These are phyloP conservation scores for Boletus sp. DNA, from an alignment of 768 basidiomycete genomes.

Conservation along the genomic window DNA sequence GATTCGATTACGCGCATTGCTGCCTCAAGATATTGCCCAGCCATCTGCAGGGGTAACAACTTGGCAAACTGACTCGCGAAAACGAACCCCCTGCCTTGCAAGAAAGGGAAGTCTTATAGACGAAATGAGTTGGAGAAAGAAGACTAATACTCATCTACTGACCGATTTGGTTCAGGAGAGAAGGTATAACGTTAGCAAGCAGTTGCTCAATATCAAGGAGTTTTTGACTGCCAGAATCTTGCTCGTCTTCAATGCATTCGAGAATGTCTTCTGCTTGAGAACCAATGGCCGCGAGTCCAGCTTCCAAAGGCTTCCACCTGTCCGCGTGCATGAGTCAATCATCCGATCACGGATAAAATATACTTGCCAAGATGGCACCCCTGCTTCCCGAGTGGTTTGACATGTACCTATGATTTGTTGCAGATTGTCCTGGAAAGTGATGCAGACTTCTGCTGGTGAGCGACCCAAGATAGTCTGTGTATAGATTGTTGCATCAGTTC, in stretches of 20 bases:
- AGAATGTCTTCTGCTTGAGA: slow-evolving; percentile 75
- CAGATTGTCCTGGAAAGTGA: slow-evolving; percentile 52
- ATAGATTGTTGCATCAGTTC: slow-evolving; percentile 3
- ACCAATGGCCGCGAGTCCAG: slow-evolving; percentile 76
- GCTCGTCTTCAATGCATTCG: slow-evolving; percentile 76
- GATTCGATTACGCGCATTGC: slow-evolving; percentile 85
- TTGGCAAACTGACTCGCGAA: slow-evolving; percentile 89
- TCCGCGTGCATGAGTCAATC: slow-evolving; percentile 4
- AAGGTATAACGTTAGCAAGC: slow-evolving; percentile 76
- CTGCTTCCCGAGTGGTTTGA: slow-evolving; percentile 50
- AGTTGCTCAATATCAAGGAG: slow-evolving; percentile 78
- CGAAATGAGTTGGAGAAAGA: background rate
- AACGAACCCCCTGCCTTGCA: slow-evolving; percentile 93
- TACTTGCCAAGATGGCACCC: slow-evolving; percentile 62
- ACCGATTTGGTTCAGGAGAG: slow-evolving; percentile 72
- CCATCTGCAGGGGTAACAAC: slow-evolving; percentile 66
- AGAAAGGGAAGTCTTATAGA: slow-evolving; percentile 74
- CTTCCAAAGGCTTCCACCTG: slow-evolving; percentile 94
- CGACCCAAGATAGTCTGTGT: slow-evolving; percentile 59
- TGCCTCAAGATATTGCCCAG: slow-evolving; percentile 84
- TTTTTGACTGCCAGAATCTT: slow-evolving; percentile 56
- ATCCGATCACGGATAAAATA: background rate
- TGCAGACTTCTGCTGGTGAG: slow-evolving; percentile 47
- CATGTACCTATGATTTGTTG: slow-evolving; percentile 59
- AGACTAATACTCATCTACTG: slow-evolving; percentile 19